Evolutionary conservation across 441 rosid genomes (phyloP).

Genomic region (Populus hybrid): DNA sequence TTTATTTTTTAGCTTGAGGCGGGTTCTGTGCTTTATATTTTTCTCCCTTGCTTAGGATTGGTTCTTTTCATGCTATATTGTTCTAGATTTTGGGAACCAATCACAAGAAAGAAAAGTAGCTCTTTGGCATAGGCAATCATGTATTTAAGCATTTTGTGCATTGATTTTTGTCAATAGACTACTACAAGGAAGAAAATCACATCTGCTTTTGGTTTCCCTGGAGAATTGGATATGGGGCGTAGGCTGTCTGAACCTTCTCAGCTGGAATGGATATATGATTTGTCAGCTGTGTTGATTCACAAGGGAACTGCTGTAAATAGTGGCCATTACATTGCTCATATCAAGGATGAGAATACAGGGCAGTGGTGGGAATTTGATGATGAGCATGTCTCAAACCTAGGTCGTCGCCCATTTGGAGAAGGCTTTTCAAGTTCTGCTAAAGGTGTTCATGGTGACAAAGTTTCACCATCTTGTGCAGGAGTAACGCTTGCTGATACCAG

Average conservation of each 20-base stretch:
- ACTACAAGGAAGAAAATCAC: conserved; percentile 94
- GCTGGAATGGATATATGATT: conserved; percentile 57
- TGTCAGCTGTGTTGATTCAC: conserved; percentile 95
- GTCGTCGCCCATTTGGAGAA: conserved; percentile 81
- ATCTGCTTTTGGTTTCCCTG: conserved; percentile 83
- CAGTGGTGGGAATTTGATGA: conserved; percentile 99
- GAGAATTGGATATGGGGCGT: conserved; percentile 72
- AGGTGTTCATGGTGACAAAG: conserved; percentile 31
- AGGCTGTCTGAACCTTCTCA: conserved; percentile 73
- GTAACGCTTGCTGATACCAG: conserved; percentile 36
- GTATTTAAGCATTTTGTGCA: conserved; percentile 19
- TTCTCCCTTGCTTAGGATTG: background rate
- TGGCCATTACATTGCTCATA: conserved; percentile 97
- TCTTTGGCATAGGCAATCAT: background rate
- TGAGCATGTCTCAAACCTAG: conserved; percentile 84
- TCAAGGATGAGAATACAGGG: conserved; percentile 87
- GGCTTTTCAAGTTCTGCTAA: conserved; percentile 54
- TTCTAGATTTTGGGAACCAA: background rate
- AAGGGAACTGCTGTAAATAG: conserved; percentile 97
- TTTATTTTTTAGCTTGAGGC: background rate
- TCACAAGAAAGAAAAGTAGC: background rate
- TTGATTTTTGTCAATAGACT: conserved; percentile 69
- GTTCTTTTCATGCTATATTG: background rate
- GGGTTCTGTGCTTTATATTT: background rate
- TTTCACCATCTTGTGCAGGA: conserved; percentile 27